These are phyloP conservation scores for Mycena maculata DNA, from an alignment of 768 basidiomycete species.

Conservation along the genomic window DNA sequence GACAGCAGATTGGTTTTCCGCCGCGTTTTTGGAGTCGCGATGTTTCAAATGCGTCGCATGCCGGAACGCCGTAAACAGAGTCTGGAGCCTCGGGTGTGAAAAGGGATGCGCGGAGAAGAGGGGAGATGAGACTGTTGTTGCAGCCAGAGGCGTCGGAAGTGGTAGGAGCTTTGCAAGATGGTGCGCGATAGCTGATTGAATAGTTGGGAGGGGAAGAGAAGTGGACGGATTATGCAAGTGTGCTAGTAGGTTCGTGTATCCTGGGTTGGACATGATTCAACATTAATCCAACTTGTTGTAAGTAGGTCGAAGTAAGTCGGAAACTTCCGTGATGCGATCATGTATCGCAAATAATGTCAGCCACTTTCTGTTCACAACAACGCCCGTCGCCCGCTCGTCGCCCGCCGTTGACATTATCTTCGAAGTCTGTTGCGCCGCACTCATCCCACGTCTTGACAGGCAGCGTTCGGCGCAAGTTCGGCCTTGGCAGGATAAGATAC, in stretches of 20 bases:
- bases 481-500: background rate
- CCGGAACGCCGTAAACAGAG: slow-evolving; percentile 66
- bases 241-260: slow-evolving; percentile 58
- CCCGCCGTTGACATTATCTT: too few relatives aligned
- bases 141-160: slow-evolving; percentile 68
- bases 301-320: too few relatives aligned
- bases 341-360: too few relatives aligned
- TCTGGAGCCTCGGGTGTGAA: slow-evolving; percentile 58
- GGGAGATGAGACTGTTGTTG: slow-evolving; percentile 65
- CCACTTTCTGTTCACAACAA: too few relatives aligned
- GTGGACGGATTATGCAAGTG: slow-evolving; percentile 62
- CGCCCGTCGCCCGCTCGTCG: too few relatives aligned
- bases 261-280: slow-evolving; percentile 30
- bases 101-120: slow-evolving; percentile 60
- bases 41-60: slow-evolving; percentile 69
- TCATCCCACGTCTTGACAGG: background rate
- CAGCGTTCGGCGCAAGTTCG: background rate
- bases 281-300: too few relatives aligned
- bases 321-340: too few relatives aligned
- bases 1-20: slow-evolving; percentile 45
- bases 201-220: slow-evolving; percentile 57
- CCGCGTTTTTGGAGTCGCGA: slow-evolving; percentile 51
- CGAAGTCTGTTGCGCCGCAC: too few relatives aligned
- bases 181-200: slow-evolving; percentile 69
- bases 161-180: slow-evolving; percentile 64